Evolutionary conservation across 2,329 filamentous ascomycete species (phyloP), one percentile per base, ranked within the genome.

Genomic region (Dothiorella sarmentorum): DNA sequence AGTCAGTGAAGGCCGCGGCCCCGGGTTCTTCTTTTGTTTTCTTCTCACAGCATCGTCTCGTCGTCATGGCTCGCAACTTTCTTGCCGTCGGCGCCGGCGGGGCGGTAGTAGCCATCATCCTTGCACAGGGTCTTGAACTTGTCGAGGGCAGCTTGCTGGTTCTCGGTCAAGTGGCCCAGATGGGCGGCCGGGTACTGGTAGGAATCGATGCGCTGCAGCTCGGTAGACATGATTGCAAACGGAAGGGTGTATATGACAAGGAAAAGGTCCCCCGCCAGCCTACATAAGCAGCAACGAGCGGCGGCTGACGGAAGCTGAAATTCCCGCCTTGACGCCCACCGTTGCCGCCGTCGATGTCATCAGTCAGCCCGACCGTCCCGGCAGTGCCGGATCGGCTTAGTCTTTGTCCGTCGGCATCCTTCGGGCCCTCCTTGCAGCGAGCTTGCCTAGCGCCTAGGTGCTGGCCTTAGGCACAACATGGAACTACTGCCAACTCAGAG

Each of bases 141-240:
- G 22, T 75, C 72, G 52, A 97, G 79, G 17, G 86, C 84, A 27
- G 80, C 75, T 64, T 85, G 81, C 76, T 97, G 89, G 52, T 83
- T 78, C 18, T 81, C 76, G 24, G 78, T 89, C 61, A 97, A 80
- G 73, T 93, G 87, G 49, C 90, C 87, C 44, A 93, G 77, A 71
- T 96, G 91, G n/a, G 90, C 91, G 49, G 82, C 77, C 2, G 89
- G 89, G 72, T 88, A 92, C 68, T 80, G 73, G 64, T 71, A 74
- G n/a, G 73, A 75, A 61, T 75, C 73, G 62, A 71, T 61, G 60
- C 70, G 65, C 44, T 61, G 63, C 29, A 75, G 68, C 26, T 73
- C 70, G 4, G 45, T 45, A 3, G 55, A 31, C 55, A 58, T 58
- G 43, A 18, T 29, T 58, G 55, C 31, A 27, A 18, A 15, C 24